Conservation (phyloP, 2,329 filamentous ascomycete genomes). For the Colletotrichum trifolii region DNA sequence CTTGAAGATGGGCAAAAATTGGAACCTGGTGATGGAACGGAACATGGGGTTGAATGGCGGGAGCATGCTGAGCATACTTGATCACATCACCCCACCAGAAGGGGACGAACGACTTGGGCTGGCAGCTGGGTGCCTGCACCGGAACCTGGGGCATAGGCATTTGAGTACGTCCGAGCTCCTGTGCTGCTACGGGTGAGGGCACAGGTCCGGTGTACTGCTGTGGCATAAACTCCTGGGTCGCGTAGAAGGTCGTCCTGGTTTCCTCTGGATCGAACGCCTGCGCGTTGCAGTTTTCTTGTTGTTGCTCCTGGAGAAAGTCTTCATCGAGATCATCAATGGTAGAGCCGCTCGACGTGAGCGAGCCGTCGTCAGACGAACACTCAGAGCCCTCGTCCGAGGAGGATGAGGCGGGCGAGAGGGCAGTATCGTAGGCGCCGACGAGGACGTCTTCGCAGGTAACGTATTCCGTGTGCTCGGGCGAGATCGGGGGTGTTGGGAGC, state of each 20-base stretch:
- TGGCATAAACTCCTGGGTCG: constrained; percentile 57
- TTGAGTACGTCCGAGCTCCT: constrained; percentile 44
- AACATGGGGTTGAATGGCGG: constrained; percentile 59
- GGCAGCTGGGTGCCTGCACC: constrained; percentile 49
- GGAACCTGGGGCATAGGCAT: constrained; percentile 47
- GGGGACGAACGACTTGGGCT: constrained; percentile 60
- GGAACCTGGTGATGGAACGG: constrained; percentile 65
- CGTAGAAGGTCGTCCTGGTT: constrained; percentile 52
- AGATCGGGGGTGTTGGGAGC: constrained; percentile 54
- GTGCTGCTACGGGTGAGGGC: constrained; percentile 39
- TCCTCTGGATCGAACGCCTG: constrained; percentile 61
- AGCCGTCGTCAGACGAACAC: constrained; percentile 65
- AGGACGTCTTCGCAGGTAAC: constrained; percentile 59
- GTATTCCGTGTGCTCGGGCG: constrained; percentile 57
- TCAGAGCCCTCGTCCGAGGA: constrained; percentile 49
- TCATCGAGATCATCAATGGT: constrained; percentile 64
- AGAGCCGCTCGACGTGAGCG: constrained; percentile 64
- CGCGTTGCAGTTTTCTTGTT: constrained; percentile 54
- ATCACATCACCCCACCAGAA: constrained; percentile 64
- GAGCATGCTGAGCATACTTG: constrained; percentile 62
- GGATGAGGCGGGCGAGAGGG: constrained; percentile 62
- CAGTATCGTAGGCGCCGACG: constrained; percentile 56
- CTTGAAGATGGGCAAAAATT: constrained; percentile 62
- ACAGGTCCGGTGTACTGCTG: constrained; percentile 58
- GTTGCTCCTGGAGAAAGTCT: constrained; percentile 59